A percentile compares a stretch with the other conserved stretches of the same genome.
Conservation (phyloP, 176 grass and related monocot species). For the Oryza brachyantha region DNA sequence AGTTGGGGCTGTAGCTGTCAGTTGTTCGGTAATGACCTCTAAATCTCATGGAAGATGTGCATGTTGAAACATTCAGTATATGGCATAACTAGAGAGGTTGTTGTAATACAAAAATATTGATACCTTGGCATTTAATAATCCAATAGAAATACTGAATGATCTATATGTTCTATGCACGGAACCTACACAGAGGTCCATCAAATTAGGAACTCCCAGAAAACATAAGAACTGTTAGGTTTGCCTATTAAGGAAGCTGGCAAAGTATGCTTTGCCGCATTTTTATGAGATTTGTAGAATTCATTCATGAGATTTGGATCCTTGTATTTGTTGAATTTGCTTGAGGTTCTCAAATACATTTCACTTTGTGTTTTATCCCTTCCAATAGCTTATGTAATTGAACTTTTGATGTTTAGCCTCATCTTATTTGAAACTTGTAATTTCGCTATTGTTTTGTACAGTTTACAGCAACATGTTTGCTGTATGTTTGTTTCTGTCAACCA, state of each 20-base stretch:
- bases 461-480: neutral
- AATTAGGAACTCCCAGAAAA: neutral
- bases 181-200: neutral
- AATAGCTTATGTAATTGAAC: slow-evolving; percentile 23
- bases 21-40: neutral
- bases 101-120: neutral
- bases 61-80: neutral
- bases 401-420: slow-evolving; percentile 3
- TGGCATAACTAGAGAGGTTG: neutral
- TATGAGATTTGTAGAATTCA: slow-evolving; percentile 9
- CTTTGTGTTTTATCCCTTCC: slow-evolving; percentile 1
- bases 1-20: neutral
- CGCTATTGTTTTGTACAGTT: neutral
- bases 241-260: slow-evolving; percentile 12
- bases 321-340: neutral
- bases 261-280: neutral
- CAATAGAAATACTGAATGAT: neutral
- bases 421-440: slow-evolving; percentile 5
- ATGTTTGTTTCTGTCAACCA: neutral
- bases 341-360: neutral
- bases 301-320: slow-evolving; percentile 9
- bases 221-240: neutral
- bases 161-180: neutral
- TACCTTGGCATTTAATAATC: slow-evolving; percentile 10
- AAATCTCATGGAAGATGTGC: neutral